Evolutionary conservation across 371 early-diverging fungal species (phyloP).

Genomic region (Chytridiales sp.): DNA sequence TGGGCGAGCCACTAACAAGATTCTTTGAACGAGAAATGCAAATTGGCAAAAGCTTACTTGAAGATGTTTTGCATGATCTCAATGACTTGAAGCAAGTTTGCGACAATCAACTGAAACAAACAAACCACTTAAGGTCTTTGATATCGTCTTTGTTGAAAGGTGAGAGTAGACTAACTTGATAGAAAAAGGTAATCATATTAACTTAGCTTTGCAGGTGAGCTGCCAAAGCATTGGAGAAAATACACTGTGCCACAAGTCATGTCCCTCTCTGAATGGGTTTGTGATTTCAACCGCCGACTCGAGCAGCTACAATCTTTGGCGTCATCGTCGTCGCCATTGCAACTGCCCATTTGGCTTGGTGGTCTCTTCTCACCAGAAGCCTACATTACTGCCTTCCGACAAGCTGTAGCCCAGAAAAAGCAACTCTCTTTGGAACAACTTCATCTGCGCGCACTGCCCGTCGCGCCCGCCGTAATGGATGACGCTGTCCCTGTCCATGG

Average conservation of each 20-base stretch:
- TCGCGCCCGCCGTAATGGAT: background rate
- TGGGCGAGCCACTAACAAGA: conserved; percentile 73
- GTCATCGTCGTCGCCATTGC: background rate
- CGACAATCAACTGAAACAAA: conserved; percentile 77
- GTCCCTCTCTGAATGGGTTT: conserved; percentile 69
- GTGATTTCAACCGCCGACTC: conserved; percentile 69
- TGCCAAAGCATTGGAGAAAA: conserved; percentile 76
- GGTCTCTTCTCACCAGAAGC: conserved; percentile 91
- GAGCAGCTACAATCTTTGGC: conserved; percentile 63
- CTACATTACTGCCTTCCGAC: conserved; percentile 88
- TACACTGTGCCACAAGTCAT: conserved; percentile 70
- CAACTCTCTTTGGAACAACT: conserved; percentile 54
- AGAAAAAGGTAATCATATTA: background rate
- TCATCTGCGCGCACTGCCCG: conserved; percentile 27
- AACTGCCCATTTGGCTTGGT: conserved; percentile 71
- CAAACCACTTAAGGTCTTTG: conserved; percentile 77
- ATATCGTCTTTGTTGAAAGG: conserved; percentile 67
- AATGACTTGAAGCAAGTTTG: conserved; percentile 64
- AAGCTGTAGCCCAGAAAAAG: conserved; percentile 68
- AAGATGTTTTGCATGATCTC: conserved; percentile 67
- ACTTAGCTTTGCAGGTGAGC: conserved; percentile 42
- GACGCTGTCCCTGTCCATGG: conserved; percentile 8
- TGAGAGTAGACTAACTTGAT: background rate
- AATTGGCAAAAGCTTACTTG: conserved; percentile 63
- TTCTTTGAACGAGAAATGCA: conserved; percentile 82